Evolutionary conservation across 805 yeast species (phyloP).

Genomic region (Cyberlindnera misumaiensis): DNA sequence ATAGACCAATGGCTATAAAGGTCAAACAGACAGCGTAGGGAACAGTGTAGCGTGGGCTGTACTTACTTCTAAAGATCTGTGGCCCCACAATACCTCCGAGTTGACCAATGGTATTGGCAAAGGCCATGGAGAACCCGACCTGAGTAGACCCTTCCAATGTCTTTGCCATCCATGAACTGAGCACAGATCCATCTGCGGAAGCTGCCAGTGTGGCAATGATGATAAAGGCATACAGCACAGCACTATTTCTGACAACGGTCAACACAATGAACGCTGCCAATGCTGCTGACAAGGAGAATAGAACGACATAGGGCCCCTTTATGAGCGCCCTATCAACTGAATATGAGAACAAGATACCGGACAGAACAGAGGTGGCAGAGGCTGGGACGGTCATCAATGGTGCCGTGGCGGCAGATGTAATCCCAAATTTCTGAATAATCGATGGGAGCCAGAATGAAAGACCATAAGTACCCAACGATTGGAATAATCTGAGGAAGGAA

Average conservation of each 20-base stretch:
- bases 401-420: slow-evolving; percentile 27
- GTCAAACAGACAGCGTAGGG: slow-evolving; percentile 9
- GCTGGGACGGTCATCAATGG: slow-evolving; percentile 10
- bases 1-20: slow-evolving; percentile 4
- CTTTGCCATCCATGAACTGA: slow-evolving; percentile 8
- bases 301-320: slow-evolving; percentile 1
- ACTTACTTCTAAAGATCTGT: slow-evolving; percentile 8
- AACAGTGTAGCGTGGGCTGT: slow-evolving; percentile 4
- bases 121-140: slow-evolving; percentile 6
- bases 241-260: slow-evolving; percentile 3
- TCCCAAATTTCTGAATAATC: slow-evolving; percentile 6
- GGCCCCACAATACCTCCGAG: slow-evolving; percentile 13
- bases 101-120: slow-evolving; percentile 7
- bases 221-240: slow-evolving; percentile 7
- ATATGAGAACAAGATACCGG: slow-evolving; percentile 9
- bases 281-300: neutral
- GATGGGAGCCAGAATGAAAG: slow-evolving; percentile 10
- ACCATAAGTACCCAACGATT: slow-evolving; percentile 9
- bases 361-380: slow-evolving; percentile 4
- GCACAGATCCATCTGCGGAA: slow-evolving; percentile 9
- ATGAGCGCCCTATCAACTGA: slow-evolving; percentile 6
- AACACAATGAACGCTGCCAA: slow-evolving; percentile 1
- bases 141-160: slow-evolving; percentile 6
- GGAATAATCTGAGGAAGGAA: slow-evolving; percentile 5
- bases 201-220: slow-evolving; percentile 6